Base-by-base conservation (phyloP, 2,329 filamentous ascomycete species). In the Ilyonectria sp. region DNA sequence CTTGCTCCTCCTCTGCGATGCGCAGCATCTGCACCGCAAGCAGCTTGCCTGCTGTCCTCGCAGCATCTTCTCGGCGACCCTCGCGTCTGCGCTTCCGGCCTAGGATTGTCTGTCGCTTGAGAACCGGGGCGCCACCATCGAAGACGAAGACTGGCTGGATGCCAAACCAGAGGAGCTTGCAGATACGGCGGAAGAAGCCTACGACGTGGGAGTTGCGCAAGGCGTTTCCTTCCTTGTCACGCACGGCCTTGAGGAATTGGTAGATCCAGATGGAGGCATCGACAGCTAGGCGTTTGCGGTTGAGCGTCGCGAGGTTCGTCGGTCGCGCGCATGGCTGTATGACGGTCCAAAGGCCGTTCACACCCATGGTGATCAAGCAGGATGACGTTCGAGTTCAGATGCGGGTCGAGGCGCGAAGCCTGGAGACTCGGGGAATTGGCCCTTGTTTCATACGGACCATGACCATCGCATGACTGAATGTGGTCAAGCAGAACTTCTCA, bases 251-350 rank as follows among this genome's bases (percentile, higher is more conserved):
- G 75, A 99, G 90, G 78, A 99, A 99, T 79, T 99, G 96, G 86
- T 99, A 99, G 75, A 99, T 98, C 96, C 96, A 99, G 79, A 99
- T 99, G 13, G 95, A 98, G 65, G 97, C 96, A 83, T 99, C 96
- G 73, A 99, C 94, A 53, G 96, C 97, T 56, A 99, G 92, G 17
- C 96, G 94, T 83, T 97, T 98, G 74, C 93, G 94, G 81, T 98
- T 98, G 68, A 99, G 90, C 15, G 95, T 97, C 75, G 97, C 95
- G 75, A 99, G 92, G 81, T 97, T 98, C 70, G 97, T 97, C 21
- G 96, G 97, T 43, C 96, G 93, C 54, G 96, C 96, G 79, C 94
- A 98, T 52, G 96, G 96, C 82, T 97, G 94, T 71, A 98, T 87
- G 59, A 99, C 94, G 70, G 94, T 95, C 96, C 96, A 99, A 72